phyloP scores from a whole-genome alignment of 2,329 filamentous ascomycete species.

The Aspergillus fructus region DNA sequence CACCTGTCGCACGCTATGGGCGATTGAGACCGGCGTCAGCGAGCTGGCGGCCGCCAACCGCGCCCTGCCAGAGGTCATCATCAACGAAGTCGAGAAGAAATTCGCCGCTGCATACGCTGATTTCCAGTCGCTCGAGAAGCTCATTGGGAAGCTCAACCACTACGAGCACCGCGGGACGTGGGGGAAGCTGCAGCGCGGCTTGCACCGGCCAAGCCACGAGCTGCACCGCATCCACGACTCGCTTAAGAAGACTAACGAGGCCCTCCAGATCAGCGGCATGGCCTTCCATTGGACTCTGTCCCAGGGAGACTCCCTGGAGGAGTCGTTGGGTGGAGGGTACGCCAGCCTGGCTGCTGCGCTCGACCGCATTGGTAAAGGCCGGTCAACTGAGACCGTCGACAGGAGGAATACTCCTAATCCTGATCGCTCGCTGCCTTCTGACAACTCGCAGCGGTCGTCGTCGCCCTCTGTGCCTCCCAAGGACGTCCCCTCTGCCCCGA shows the following conservation, averaged over 20 bases:
- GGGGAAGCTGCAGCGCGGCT: constrained; percentile 60
- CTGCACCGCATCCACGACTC: constrained; percentile 47
- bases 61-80: constrained; percentile 59
- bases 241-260: constrained; percentile 47
- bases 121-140: constrained; percentile 63
- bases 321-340: constrained; percentile 65
- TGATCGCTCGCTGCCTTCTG: constrained; percentile 5
- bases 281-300: constrained; percentile 68
- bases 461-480: constrained; percentile 27
- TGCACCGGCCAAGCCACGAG: constrained; percentile 42
- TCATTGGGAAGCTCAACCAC: constrained; percentile 61
- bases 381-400: constrained; percentile 33
- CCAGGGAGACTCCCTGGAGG: constrained; percentile 49
- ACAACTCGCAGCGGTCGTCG: neutral
- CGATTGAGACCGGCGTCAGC: constrained; percentile 66
- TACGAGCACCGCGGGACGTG: constrained; percentile 63
- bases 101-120: constrained; percentile 62
- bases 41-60: constrained; percentile 53
- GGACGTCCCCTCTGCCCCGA: constrained; percentile 16
- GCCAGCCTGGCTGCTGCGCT: constrained; percentile 66
- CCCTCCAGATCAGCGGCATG: constrained; percentile 63
- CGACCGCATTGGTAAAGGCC: constrained; percentile 43
- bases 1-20: constrained; percentile 64
- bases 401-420: constrained; percentile 25
- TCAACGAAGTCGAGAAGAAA: constrained; percentile 63